Percentiles rank a stretch among this genome's conserved stretches.
Conservation (phyloP, 495 filamentous ascomycete species). For the Neurospora sp. region DNA sequence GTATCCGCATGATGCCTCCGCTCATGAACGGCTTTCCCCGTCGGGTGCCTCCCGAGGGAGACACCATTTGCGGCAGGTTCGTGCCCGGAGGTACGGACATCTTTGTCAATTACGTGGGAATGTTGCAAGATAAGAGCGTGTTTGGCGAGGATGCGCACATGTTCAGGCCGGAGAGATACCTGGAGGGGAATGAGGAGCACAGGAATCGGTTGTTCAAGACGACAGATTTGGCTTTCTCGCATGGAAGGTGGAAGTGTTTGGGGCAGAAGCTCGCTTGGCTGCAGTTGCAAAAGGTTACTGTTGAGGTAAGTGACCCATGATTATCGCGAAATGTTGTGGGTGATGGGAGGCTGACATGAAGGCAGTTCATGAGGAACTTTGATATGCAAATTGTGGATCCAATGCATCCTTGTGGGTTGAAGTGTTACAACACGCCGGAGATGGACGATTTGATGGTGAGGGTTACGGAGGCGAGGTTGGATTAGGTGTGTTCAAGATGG, state of each 20-base stretch:
- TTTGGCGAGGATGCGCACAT: slow-evolving; percentile 35
- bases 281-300: slow-evolving; percentile 9
- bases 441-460: slow-evolving; percentile 2
- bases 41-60: slow-evolving; percentile 15
- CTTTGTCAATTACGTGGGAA: slow-evolving; percentile 26
- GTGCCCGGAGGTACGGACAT: slow-evolving; percentile 2
- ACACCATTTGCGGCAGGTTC: slow-evolving; percentile 37
- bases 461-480: background rate
- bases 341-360: background rate
- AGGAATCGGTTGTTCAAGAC: background rate
- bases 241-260: slow-evolving; percentile 8
- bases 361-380: background rate
- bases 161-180: slow-evolving; percentile 45
- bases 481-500: background rate
- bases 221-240: slow-evolving; percentile 4
- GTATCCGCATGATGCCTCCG: slow-evolving; percentile 16
- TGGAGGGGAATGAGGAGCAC: slow-evolving; percentile 14
- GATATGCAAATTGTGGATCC: slow-evolving; percentile 10
- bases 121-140: slow-evolving; percentile 25
- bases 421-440: background rate
- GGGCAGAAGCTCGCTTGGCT: slow-evolving; percentile 6
- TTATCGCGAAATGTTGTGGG: background rate
- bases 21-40: slow-evolving; percentile 10
- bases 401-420: background rate
- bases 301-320: slow-evolving; percentile 4